Evolutionary conservation across 495 filamentous ascomycete species (phyloP).

Genomic region (Talaromyces nanjingensis): DNA sequence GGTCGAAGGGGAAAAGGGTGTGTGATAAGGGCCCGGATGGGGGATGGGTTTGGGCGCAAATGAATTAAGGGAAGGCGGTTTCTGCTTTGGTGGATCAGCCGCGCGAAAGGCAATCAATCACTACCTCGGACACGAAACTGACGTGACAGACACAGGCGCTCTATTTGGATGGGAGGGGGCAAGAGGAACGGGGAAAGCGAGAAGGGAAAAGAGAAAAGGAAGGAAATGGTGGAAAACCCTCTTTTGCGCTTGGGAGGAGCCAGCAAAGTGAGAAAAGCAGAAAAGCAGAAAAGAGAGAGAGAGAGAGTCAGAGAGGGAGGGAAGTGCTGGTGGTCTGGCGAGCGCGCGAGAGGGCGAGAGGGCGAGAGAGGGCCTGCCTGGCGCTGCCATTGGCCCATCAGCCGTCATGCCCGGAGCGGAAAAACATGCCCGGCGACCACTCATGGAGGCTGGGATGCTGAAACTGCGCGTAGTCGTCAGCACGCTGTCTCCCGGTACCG

Average conservation of each 20-base stretch:
- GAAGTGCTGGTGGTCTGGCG: conserved; percentile 3
- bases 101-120: background rate
- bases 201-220: conserved; percentile 13
- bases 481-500: background rate
- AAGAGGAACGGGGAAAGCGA: conserved; percentile 25
- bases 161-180: conserved; percentile 13
- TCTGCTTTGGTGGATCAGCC: conserved; percentile 1
- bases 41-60: background rate
- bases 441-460: background rate
- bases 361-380: conserved; percentile 12
- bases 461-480: background rate
- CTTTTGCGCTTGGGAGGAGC: background rate
- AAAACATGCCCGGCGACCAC: background rate
- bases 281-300: background rate
- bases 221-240: conserved; percentile 16
- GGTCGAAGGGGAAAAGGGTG: background rate
- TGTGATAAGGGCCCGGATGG: background rate
- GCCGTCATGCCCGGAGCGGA: conserved; percentile 8
- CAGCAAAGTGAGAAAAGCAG: conserved; percentile 21
- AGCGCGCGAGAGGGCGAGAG: conserved; percentile 2
- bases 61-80: background rate
- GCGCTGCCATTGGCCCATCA: conserved; percentile 1
- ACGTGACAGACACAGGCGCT: conserved; percentile 20
- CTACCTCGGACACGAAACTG: conserved; percentile 12
- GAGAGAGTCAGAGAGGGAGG: conserved; percentile 10